These are phyloP conservation scores for Linum tenue DNA, from an alignment of 345 rosid species.

Conservation along the genomic window DNA sequence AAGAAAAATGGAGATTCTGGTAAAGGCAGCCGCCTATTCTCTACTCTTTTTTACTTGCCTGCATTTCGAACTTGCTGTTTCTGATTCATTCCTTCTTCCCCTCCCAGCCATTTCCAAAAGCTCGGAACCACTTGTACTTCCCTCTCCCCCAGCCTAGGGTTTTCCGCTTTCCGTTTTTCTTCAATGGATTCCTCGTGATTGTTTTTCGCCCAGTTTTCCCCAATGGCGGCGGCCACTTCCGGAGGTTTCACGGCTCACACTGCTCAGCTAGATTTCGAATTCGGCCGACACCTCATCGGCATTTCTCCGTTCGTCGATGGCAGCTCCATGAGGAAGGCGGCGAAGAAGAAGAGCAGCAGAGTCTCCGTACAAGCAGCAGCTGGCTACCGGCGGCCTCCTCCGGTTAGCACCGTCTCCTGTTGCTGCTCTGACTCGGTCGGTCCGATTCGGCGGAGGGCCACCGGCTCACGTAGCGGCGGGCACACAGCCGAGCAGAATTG, in stretches of 20 bases:
- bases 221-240: conserved; percentile 56
- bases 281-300: neutral
- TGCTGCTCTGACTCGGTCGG: conserved; percentile 52
- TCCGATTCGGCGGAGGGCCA: conserved; percentile 34
- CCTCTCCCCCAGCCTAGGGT: neutral
- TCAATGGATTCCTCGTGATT: conserved; percentile 19
- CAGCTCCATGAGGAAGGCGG: conserved; percentile 15
- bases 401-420: conserved; percentile 32
- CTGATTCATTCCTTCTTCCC: no score
- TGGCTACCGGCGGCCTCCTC: conserved; percentile 7
- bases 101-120: no score
- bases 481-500: conserved; percentile 53
- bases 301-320: conserved; percentile 16
- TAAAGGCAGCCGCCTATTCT: no score
- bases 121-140: neutral
- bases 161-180: no score
- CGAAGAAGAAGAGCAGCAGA: conserved; percentile 29
- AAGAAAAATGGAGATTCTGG: no score
- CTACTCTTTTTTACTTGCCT: no score
- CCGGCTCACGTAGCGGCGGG: conserved; percentile 22
- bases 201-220: conserved; percentile 37
- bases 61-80: no score
- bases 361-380: neutral
- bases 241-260: conserved; percentile 31
- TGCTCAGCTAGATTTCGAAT: conserved; percentile 48